These are phyloP conservation scores for Samsoniella hepiali DNA, from an alignment of 2,329 filamentous ascomycete species.

Conservation along the genomic window DNA sequence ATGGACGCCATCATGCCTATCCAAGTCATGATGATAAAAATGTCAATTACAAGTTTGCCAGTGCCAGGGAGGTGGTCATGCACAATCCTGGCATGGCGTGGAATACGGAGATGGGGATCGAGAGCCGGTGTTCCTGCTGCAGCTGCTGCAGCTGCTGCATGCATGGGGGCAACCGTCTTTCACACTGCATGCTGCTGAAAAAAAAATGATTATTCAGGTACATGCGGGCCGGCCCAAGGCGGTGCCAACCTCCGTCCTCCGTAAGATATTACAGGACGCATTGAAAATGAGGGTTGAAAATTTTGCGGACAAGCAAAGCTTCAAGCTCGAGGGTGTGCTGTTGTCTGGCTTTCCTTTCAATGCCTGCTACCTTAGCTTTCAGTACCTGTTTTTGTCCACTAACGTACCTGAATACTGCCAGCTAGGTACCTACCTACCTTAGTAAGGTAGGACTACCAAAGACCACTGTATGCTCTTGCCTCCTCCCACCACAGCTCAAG, in stretches of 20 bases:
- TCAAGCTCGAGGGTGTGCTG: too few species aligned
- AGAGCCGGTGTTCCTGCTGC: constrained; percentile 3
- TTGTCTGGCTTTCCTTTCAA: too few species aligned
- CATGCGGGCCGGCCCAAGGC: background rate
- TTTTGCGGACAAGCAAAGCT: too few species aligned
- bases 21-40: background rate
- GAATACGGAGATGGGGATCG: constrained; percentile 10
- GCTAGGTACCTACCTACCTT: too few species aligned
- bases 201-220: background rate
- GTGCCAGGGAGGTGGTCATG: background rate
- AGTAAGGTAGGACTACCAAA: too few species aligned
- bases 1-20: background rate
- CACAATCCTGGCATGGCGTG: constrained; percentile 3
- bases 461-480: too few species aligned
- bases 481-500: background rate
- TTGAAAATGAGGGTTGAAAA: too few species aligned
- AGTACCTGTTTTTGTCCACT: too few species aligned
- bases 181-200: constrained; percentile 10
- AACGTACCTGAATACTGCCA: too few species aligned
- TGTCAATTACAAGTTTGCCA: background rate
- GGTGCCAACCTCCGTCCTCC: background rate
- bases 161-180: background rate
- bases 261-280: too few species aligned
- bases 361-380: too few species aligned
- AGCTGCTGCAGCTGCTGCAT: background rate